phyloP scores from a whole-genome alignment of 2,329 filamentous ascomycete species.

The Grosmannia serpens region DNA sequence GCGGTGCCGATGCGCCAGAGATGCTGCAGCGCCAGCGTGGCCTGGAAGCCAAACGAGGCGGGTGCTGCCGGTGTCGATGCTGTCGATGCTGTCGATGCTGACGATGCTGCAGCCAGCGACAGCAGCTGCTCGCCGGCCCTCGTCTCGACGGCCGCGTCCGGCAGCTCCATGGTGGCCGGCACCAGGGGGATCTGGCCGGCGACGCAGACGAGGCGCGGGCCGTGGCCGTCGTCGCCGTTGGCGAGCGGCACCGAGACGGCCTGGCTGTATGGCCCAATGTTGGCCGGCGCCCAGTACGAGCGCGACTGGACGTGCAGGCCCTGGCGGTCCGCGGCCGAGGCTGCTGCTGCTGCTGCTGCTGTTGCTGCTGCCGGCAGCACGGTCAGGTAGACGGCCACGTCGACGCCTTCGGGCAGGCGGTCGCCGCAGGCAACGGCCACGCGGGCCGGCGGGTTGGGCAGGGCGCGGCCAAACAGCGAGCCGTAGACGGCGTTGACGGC shows the following conservation, averaged over 20 bases:
- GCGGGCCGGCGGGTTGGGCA: conserved; percentile 71
- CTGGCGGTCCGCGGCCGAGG: conserved; percentile 27
- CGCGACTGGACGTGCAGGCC: conserved; percentile 82
- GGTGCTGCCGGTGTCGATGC: background rate
- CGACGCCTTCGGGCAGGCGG: conserved; percentile 45
- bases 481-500: conserved; percentile 66
- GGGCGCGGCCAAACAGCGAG: conserved; percentile 49
- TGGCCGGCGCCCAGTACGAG: conserved; percentile 96
- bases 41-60: conserved; percentile 37
- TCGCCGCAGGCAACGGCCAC: conserved; percentile 72
- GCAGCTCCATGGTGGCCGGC: conserved; percentile 63
- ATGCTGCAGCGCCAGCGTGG: conserved; percentile 72
- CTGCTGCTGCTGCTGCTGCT: too few relatives aligned
- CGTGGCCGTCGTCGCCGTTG: background rate
- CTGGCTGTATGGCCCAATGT: conserved; percentile 95
- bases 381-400: conserved; percentile 42
- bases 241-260: conserved; percentile 46
- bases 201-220: conserved; percentile 43
- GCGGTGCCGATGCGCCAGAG: conserved; percentile 71
- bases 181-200: conserved; percentile 88
- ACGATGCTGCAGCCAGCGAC: background rate
- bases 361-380: background rate
- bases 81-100: too few relatives aligned
- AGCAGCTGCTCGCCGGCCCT: background rate
- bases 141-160: conserved; percentile 13